Evolutionary conservation across 164 flowering plant species (phyloP).

Genomic region (Kalanchoe fedtschenkoi): DNA sequence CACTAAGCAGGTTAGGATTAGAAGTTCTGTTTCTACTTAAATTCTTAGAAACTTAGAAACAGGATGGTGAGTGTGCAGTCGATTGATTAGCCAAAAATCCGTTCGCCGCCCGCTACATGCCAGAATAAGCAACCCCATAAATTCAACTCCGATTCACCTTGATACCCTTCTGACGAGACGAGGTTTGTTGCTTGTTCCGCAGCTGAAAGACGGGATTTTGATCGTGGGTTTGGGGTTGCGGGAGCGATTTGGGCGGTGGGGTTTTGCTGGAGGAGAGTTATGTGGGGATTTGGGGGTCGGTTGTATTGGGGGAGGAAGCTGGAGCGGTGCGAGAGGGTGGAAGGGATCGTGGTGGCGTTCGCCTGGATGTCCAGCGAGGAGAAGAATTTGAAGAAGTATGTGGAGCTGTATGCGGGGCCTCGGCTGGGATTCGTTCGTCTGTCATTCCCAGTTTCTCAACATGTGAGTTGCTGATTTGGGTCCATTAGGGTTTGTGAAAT

Average conservation of each 20-base stretch:
- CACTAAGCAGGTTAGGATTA: no score
- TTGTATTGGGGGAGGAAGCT: slow-evolving; percentile 81
- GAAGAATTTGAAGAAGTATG: slow-evolving; percentile 53
- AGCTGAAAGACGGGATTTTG: no score
- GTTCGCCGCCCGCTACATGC: no score
- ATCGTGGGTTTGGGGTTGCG: background rate
- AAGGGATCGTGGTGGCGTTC: slow-evolving; percentile 76
- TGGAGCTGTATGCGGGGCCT: slow-evolving; percentile 65
- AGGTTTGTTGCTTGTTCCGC: no score
- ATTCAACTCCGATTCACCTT: no score
- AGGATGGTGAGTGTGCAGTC: no score
- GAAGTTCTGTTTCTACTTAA: no score
- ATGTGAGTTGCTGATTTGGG: slow-evolving; percentile 29
- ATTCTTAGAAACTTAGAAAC: no score
- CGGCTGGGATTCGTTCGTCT: slow-evolving; percentile 86
- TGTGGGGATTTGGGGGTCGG: slow-evolving; percentile 94
- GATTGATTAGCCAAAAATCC: no score
- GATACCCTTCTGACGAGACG: no score
- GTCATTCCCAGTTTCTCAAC: slow-evolving; percentile 79
- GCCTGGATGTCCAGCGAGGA: slow-evolving; percentile 95
- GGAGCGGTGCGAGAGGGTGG: slow-evolving; percentile 24
- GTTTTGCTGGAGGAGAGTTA: slow-evolving; percentile 18
- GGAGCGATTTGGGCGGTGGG: background rate
- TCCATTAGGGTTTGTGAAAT: background rate
- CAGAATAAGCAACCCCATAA: no score